Evolutionary conservation across 805 yeast species (phyloP).

Genomic region (Metschnikowia lochheadii): DNA sequence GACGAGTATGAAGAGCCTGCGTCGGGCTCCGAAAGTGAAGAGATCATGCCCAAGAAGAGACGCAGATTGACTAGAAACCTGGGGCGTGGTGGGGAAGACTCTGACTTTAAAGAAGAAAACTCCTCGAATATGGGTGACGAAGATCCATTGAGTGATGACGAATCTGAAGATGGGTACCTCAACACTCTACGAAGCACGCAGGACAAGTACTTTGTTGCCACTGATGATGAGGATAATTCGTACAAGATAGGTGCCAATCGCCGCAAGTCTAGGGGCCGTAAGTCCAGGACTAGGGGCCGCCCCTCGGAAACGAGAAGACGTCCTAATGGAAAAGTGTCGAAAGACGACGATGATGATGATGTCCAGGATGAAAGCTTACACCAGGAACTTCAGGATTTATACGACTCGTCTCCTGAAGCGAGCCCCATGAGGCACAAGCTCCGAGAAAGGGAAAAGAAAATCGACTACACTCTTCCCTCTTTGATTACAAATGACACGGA

Average conservation of each 20-base stretch:
- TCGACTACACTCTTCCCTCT: constrained; percentile 81
- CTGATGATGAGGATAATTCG: constrained; percentile 34
- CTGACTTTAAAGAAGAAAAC: constrained; percentile 16
- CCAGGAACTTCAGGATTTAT: constrained; percentile 63
- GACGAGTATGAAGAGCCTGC: constrained; percentile 10
- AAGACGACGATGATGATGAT: constrained; percentile 18
- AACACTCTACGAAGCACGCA: constrained; percentile 22
- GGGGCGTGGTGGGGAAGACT: constrained; percentile 16
- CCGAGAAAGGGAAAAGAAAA: constrained; percentile 49
- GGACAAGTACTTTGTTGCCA: constrained; percentile 33
- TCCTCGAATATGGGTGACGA: constrained; percentile 11
- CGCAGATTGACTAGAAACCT: constrained; percentile 5
- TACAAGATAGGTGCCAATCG: constrained; percentile 20
- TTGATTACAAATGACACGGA: constrained; percentile 51
- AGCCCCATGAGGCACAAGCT: constrained; percentile 42
- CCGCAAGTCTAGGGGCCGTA: constrained; percentile 18
- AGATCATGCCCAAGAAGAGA: constrained; percentile 14
- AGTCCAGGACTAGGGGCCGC: constrained; percentile 20
- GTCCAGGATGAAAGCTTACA: constrained; percentile 40
- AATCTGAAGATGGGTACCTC: constrained; percentile 13
- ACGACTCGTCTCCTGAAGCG: constrained; percentile 54
- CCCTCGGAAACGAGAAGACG: constrained; percentile 17
- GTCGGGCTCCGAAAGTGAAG: constrained; percentile 11
- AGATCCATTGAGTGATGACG: constrained; percentile 9
- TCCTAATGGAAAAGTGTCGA: constrained; percentile 6